phyloP scores from a whole-genome alignment of 192 early-diverging fungal genomes.

The Backusella parvicylindrica region DNA sequence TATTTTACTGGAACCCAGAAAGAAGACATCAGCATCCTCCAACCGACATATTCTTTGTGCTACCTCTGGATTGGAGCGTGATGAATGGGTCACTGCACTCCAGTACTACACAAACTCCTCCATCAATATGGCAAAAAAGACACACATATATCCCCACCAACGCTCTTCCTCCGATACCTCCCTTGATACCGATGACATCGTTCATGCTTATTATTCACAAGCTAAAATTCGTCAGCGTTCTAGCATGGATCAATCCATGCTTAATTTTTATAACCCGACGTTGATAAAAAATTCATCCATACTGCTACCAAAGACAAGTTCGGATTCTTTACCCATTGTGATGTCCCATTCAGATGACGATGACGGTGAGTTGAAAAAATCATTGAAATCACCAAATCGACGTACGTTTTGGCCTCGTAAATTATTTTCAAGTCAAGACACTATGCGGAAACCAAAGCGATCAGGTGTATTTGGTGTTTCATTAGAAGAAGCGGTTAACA shows the following conservation, averaged over 20 bases:
- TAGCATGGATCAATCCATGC: background rate
- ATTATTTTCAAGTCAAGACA: slow-evolving; percentile 13
- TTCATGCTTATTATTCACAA: background rate
- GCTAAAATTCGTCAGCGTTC: background rate
- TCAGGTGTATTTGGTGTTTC: slow-evolving; percentile 83
- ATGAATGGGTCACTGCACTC: slow-evolving; percentile 85
- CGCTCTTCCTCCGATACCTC: background rate
- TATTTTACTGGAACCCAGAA: slow-evolving; percentile 72
- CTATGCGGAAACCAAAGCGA: slow-evolving; percentile 36
- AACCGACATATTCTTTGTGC: slow-evolving; percentile 83
- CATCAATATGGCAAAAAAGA: background rate
- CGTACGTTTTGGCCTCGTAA: slow-evolving; percentile 2
- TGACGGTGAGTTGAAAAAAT: background rate
- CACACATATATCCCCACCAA: background rate
- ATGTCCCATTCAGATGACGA: background rate
- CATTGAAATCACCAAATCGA: background rate
- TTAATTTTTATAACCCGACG: background rate
- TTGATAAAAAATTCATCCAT: background rate
- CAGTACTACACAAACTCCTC: slow-evolving; percentile 14
- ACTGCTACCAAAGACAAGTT: background rate
- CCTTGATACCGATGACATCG: background rate
- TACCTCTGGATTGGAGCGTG: slow-evolving; percentile 82
- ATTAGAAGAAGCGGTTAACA: slow-evolving; percentile 72
- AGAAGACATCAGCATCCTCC: slow-evolving; percentile 56
- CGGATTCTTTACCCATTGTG: background rate